Evolutionary conservation across 495 filamentous ascomycete species (phyloP).

Genomic region (Penicillium waksmanii): DNA sequence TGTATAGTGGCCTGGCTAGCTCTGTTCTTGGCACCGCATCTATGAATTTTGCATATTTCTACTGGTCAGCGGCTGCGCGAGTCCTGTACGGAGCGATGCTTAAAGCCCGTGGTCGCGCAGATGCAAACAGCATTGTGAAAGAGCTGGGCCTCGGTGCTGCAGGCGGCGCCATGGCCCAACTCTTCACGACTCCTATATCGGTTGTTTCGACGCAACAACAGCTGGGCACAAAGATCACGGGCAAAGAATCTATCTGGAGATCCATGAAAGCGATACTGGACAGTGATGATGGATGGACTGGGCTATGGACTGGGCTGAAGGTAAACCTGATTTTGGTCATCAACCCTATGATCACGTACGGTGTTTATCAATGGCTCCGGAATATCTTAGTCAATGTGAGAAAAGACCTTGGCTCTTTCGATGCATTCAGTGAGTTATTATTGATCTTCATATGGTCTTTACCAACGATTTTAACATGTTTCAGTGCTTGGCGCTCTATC

Average conservation of each 20-base stretch:
- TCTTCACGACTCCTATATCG: slow-evolving; percentile 87
- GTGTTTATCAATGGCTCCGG: slow-evolving; percentile 81
- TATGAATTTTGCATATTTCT: slow-evolving; percentile 30
- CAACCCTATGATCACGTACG: slow-evolving; percentile 94
- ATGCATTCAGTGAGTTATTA: slow-evolving; percentile 73
- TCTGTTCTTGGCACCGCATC: slow-evolving; percentile 21
- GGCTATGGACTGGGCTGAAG: slow-evolving; percentile 65
- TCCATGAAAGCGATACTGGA: slow-evolving; percentile 79
- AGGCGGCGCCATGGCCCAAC: slow-evolving; percentile 81
- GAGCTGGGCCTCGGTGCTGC: slow-evolving; percentile 68
- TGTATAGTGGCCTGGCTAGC: slow-evolving; percentile 18
- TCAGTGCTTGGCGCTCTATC: slow-evolving; percentile 81
- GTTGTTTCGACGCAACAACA: slow-evolving; percentile 92
- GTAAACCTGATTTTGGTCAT: slow-evolving; percentile 62
- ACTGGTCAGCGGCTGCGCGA: slow-evolving; percentile 20
- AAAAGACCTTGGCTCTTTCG: slow-evolving; percentile 66
- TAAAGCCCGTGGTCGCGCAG: slow-evolving; percentile 2
- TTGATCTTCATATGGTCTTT: not conserved
- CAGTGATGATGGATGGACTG: slow-evolving; percentile 78
- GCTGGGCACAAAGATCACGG: slow-evolving; percentile 66
- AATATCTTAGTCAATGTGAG: slow-evolving; percentile 70
- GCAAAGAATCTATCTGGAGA: slow-evolving; percentile 75
- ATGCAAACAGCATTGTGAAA: slow-evolving; percentile 18
- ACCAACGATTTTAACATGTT: not conserved
- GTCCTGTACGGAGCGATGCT: slow-evolving; percentile 5